These are phyloP conservation scores for Sporopachydermia cereana DNA, from an alignment of 1,139 yeast species.

Conservation along the genomic window DNA sequence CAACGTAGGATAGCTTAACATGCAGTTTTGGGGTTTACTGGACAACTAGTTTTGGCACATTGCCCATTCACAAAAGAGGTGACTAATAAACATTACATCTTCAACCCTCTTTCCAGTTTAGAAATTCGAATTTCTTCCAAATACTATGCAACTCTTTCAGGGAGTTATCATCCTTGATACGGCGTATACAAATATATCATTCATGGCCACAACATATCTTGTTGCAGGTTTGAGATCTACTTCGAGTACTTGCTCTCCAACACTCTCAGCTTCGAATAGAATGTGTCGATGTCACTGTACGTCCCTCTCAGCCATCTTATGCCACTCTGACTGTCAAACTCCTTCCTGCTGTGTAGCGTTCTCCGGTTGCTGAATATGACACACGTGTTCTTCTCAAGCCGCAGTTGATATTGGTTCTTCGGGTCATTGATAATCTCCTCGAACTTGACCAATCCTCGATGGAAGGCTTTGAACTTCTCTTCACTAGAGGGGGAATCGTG, in stretches of 20 bases:
- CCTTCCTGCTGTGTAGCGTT: conserved; percentile 56
- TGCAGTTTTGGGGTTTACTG: too few relatives aligned
- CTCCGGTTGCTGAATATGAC: conserved; percentile 68
- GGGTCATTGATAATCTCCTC: conserved; percentile 49
- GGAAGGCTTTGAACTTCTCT: conserved; percentile 36
- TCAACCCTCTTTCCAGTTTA: too few relatives aligned
- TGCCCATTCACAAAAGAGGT: too few relatives aligned
- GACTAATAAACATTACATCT: too few relatives aligned
- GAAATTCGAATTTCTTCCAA: too few relatives aligned
- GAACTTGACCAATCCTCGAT: conserved; percentile 48
- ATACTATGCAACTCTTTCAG: too few relatives aligned
- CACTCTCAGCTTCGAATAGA: conserved; percentile 47
- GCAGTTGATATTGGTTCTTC: conserved; percentile 42
- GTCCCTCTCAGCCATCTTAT: conserved; percentile 71
- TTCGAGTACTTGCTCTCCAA: conserved; percentile 8
- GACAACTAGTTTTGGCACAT: too few relatives aligned
- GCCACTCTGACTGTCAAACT: conserved; percentile 42
- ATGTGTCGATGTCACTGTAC: conserved; percentile 64
- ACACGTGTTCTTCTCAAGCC: conserved; percentile 51
- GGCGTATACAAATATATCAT: too few relatives aligned
- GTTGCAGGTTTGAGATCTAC: too few relatives aligned
- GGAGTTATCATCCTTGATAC: too few relatives aligned
- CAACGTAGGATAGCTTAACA: too few relatives aligned
- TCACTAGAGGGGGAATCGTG: conserved; percentile 15
- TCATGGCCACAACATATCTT: too few relatives aligned